Base-by-base conservation (phyloP, 768 basidiomycete genomes). In the Boletus insuetus region DNA sequence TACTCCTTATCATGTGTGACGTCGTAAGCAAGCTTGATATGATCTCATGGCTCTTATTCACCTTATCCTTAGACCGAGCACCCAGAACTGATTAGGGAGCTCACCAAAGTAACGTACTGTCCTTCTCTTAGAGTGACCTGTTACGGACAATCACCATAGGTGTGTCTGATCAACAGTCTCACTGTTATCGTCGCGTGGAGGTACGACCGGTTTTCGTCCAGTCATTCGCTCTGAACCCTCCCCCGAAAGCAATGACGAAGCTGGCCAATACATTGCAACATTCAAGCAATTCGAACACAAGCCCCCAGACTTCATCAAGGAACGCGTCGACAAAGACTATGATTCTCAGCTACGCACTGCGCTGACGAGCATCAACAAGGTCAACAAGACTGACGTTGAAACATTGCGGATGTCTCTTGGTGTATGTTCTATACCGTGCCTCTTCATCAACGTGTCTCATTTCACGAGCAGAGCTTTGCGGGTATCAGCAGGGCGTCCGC, bases 311-410 rank as follows among this genome's bases (percentile, higher is more conserved):
- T 77, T 94, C 65, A 95, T 99, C 75, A 96, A 94, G 70, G 97
- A 98, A 68, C 87, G 93, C 42, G 78, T 91, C 29, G 94, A 97
- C 69, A 92, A 94, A 60, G 89, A 92, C 63, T 93, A 97, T 65
- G 74, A 80, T 58, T 84, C 93, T 9, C 80, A 94, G 64, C 71
- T 98, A 14, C 89, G 89, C 53, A 82, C 84, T 19, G 82, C 91
- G 1, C 77, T 99, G 26, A 98, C 96, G 2, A 85, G 83, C 59
- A 91, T 98, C 64, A 88, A 83, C 66, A 93, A 91, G 62, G 92
- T 99, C 58, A 98, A 98, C 74, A 97, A 96, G 77, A 98, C 96
- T 4, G 97, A 99, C 64, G 93, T 95, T 2, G 86, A 92, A 72
- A 98, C 96, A 4, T 76, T 99, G 40, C 83, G 91, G 20, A 87